A percentile compares a stretch with the other conserved stretches of the same genome.
These are phyloP conservation scores for Vitis cinerea DNA, from an alignment of 164 flowering plant genomes.

Conservation along the genomic window DNA sequence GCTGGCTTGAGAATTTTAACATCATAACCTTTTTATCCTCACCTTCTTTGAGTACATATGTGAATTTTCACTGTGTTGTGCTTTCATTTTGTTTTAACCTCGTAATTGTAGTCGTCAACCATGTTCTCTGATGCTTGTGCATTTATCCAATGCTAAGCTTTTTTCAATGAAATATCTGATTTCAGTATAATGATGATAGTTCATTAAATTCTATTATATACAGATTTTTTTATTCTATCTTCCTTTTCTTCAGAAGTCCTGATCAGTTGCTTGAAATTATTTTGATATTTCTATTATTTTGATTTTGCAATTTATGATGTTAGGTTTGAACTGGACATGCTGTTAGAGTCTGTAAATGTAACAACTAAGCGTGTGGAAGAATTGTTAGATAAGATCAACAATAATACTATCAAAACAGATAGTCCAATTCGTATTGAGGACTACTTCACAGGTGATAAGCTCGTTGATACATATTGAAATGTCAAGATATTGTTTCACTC, in stretches of 20 bases:
- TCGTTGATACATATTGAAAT: background rate
- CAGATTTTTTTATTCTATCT: background rate
- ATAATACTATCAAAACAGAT: conserved; percentile 47
- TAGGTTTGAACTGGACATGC: conserved; percentile 98
- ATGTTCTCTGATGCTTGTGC: no score
- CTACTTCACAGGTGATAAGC: conserved; percentile 59
- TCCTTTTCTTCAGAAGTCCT: background rate
- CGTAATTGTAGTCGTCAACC: no score
- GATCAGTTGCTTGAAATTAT: background rate
- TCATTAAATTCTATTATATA: no score
- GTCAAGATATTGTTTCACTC: background rate
- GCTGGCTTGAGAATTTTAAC: conserved; percentile 2
- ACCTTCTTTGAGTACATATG: background rate
- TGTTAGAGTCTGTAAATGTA: conserved; percentile 80
- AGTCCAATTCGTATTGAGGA: conserved; percentile 64
- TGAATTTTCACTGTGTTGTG: background rate
- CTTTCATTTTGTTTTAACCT: no score
- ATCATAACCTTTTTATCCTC: background rate
- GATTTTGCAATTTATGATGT: conserved; percentile 5
- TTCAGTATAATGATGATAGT: no score
- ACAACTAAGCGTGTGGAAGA: conserved; percentile 89
- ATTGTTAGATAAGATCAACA: conserved; percentile 62
- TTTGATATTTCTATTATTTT: no score
- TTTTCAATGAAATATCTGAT: no score
- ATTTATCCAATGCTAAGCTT: no score